Evolutionary conservation across 208 protist species (phyloP).

Genomic region (Balamuthia mandrillaris): DNA sequence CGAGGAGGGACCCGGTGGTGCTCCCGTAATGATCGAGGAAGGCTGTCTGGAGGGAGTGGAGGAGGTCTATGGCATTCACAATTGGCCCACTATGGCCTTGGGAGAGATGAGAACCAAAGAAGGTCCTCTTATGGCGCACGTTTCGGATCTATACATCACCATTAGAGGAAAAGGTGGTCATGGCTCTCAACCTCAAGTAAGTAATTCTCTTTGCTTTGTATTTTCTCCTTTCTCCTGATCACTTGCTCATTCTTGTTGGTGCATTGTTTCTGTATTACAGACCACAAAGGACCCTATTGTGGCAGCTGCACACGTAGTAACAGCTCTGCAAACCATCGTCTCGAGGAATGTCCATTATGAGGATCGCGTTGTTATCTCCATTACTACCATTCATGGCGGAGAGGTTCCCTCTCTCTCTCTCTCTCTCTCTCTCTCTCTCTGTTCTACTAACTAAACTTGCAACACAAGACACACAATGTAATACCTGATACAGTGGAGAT

Average conservation of each 20-base stretch:
- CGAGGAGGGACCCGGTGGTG: conserved; percentile 51
- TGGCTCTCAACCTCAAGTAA: conserved; percentile 48
- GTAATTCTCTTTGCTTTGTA: too few relatives aligned
- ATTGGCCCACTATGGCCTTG: conserved; percentile 43
- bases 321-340: conserved; percentile 40
- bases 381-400: conserved; percentile 46
- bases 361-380: conserved; percentile 37
- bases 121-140: conserved; percentile 53
- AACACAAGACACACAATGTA: conserved; percentile 55
- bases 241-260: too few relatives aligned
- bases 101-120: conserved; percentile 37
- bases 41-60: conserved; percentile 49
- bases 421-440: too few relatives aligned
- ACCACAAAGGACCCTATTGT: conserved; percentile 26
- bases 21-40: conserved; percentile 52
- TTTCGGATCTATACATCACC: conserved; percentile 33
- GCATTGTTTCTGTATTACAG: too few relatives aligned
- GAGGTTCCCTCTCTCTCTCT: too few relatives aligned
- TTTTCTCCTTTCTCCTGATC: too few relatives aligned
- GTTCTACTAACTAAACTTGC: too few relatives aligned
- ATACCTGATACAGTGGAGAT: conserved; percentile 42
- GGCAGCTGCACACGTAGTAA: background rate
- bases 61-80: conserved; percentile 60
- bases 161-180: conserved; percentile 50
- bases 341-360: conserved; percentile 37